Evolutionary conservation across 164 flowering plant genomes (phyloP).

Genomic region (Buxus sempervirens): DNA sequence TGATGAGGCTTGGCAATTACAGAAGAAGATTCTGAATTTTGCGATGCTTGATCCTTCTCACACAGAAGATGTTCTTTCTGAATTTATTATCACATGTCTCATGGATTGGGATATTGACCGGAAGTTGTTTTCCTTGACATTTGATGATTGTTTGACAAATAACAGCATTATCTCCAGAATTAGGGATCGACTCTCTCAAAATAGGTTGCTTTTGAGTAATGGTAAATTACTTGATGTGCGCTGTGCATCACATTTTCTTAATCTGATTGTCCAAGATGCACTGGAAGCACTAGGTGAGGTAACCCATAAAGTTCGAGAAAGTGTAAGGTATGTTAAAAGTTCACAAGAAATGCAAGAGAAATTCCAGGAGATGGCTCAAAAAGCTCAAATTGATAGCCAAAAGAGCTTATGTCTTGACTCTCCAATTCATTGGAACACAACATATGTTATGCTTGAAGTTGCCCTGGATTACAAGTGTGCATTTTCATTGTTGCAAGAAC

Average conservation of each 20-base stretch:
- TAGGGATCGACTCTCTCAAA: constrained; percentile 49
- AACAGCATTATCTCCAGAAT: constrained; percentile 45
- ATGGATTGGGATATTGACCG: constrained; percentile 72
- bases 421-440: constrained; percentile 52
- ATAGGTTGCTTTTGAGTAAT: constrained; percentile 37
- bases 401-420: constrained; percentile 47
- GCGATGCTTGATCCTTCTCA: too few relatives aligned
- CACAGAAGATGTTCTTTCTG: constrained; percentile 57
- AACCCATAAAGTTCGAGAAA: constrained; percentile 52
- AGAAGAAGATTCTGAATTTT: too few relatives aligned
- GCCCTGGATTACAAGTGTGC: constrained; percentile 50
- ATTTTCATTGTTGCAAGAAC: constrained; percentile 42
- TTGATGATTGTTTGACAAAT: constrained; percentile 40
- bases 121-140: constrained; percentile 64
- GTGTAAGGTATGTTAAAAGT: constrained; percentile 50
- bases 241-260: constrained; percentile 48
- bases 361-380: too few relatives aligned
- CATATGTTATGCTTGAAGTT: constrained; percentile 60
- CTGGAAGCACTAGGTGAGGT: constrained; percentile 41
- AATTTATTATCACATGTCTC: constrained; percentile 46
- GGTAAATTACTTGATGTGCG: constrained; percentile 60
- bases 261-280: constrained; percentile 53
- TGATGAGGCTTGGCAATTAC: constrained; percentile 64
- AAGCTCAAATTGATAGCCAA: too few relatives aligned
- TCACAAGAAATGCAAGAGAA: constrained; percentile 47